Base-by-base conservation (phyloP, 345 rosid genomes). In the Pistacia integerrima region DNA sequence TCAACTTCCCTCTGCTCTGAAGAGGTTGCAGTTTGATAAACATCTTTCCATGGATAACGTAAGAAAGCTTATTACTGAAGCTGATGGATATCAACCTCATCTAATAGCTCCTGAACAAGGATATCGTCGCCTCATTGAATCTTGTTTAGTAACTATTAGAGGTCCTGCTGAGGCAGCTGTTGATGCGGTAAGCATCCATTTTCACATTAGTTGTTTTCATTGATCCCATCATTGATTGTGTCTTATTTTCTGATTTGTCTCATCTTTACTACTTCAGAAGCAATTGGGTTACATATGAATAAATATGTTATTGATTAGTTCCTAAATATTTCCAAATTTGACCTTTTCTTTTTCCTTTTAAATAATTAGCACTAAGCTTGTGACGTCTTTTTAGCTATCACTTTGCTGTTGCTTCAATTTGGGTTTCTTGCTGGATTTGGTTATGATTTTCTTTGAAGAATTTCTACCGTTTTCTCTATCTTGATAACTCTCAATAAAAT, bases 101-200 rank as follows among this genome's bases (percentile, higher is more conserved):
- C 88, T 95, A 38, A 92, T 95, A 74, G 99, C 99, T 82, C 99
- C 98, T 25, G 99, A 95, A 67, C 96, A 93, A 88, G 98, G 98
- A 76, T 95, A 95, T 76, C 93, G 98, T 49, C 97, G 94, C 57
- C 98, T 95, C 62, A 95, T 95, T 78, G 99, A 95, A 79, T 89
- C 98, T 77, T 85, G 93, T 70, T 62, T 96, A 70, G 90, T 90
- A 75, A 82, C 93, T 55, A 90, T 93, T 69, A 92, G 91, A 87
- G 94, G 90, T 72, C 99, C 99, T 69, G 98, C 98, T 79, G 99
- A 95, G 89, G 91, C 98, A 77, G 97, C 97, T 77, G 99, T 95
- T 63, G 98, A 95, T 79, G 97, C 96, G 65, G 99, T 92, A 87
- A 3, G 77, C 36, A 67, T 58, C 63, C 64, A 38, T 72, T 17